phyloP scores from a whole-genome alignment of 345 rosid species.

The Aquilaria yunnanensis region DNA sequence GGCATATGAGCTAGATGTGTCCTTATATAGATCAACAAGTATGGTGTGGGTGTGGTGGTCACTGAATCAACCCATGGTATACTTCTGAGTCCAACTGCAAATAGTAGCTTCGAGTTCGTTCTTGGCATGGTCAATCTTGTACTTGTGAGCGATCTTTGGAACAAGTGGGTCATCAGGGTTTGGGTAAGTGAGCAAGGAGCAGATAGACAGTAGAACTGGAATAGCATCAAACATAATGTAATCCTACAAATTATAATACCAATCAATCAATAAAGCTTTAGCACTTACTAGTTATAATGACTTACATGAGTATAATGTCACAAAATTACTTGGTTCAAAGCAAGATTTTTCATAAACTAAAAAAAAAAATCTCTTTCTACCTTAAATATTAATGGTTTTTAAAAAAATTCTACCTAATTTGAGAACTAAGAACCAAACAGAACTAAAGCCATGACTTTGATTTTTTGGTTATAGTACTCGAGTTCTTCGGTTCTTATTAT shows the following conservation, averaged over 20 bases:
- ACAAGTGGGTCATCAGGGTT: constrained; percentile 43
- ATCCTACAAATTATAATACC: not conserved
- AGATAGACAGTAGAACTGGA: constrained; percentile 38
- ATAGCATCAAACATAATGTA: not conserved
- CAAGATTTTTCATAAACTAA: not conserved
- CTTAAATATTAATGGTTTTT: not conserved
- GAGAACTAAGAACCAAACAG: too few species aligned
- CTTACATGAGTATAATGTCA: not conserved
- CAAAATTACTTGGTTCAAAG: not conserved
- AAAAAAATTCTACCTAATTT: too few species aligned
- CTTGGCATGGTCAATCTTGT: constrained; percentile 32
- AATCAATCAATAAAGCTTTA: not conserved
- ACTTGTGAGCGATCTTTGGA: constrained; percentile 43
- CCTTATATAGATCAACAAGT: not conserved
- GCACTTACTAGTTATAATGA: not conserved
- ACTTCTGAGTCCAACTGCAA: constrained; percentile 43
- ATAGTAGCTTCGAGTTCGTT: constrained; percentile 27
- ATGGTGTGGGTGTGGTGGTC: not conserved
- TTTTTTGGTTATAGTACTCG: too few species aligned
- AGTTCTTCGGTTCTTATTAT: too few species aligned
- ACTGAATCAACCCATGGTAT: constrained; percentile 32
- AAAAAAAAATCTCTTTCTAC: not conserved
- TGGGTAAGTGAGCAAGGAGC: constrained; percentile 38
- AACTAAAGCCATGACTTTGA: too few species aligned
- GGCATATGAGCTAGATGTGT: not conserved